Conservation (phyloP, 441 rosid species). For the Geranium incanum region DNA sequence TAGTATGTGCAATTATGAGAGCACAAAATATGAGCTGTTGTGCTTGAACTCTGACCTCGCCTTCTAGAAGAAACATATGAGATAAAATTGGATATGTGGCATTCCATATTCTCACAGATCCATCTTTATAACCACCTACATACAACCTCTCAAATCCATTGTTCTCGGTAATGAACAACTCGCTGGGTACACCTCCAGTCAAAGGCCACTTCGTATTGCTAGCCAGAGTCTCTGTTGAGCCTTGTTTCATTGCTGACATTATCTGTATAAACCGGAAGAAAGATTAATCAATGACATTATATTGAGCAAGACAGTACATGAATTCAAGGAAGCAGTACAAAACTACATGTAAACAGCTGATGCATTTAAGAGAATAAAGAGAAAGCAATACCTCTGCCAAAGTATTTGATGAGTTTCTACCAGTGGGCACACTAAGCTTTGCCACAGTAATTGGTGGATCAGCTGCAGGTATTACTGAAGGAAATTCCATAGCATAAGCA, state of each 20-base stretch:
- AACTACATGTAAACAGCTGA: background rate
- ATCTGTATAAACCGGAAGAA: conserved; percentile 25
- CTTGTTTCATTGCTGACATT: conserved; percentile 25
- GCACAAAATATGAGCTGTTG: conserved; percentile 2
- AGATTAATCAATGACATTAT: conserved; percentile 1
- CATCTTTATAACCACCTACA: conserved; percentile 60
- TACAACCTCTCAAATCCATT: conserved; percentile 39
- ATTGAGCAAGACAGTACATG: conserved; percentile 15
- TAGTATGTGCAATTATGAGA: conserved; percentile 8
- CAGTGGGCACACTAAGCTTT: conserved; percentile 31
- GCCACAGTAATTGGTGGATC: conserved; percentile 48
- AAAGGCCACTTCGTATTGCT: conserved; percentile 44
- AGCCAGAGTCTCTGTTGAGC: conserved; percentile 22
- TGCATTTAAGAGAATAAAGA: conserved; percentile 12
- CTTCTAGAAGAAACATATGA: conserved; percentile 34
- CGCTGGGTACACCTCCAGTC: conserved; percentile 60
- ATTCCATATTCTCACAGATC: conserved; percentile 58
- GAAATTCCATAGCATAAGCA: conserved; percentile 34
- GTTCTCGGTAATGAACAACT: conserved; percentile 28
- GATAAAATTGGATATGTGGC: conserved; percentile 40
- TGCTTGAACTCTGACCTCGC: conserved; percentile 34
- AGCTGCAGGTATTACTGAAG: conserved; percentile 39
- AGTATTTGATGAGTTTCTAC: conserved; percentile 34
- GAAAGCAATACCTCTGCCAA: conserved; percentile 43
- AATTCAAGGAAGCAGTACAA: background rate